phyloP scores from a whole-genome alignment of 257 asterid genomes.

The Anisodus acutangulus region DNA sequence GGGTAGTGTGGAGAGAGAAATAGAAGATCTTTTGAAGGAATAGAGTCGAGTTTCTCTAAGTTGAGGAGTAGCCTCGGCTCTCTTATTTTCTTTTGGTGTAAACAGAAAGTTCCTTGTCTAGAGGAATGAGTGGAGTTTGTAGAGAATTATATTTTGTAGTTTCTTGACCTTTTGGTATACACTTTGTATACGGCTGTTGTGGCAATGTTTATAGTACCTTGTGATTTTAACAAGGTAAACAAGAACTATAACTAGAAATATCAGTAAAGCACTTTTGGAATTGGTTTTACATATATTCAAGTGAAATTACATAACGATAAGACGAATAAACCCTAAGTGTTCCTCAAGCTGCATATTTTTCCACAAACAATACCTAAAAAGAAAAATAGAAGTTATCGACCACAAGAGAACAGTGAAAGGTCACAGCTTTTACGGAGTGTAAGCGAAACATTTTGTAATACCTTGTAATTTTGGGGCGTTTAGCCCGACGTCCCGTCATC shows the following conservation, averaged over 20 bases:
- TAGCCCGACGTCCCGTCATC: constrained; percentile 58
- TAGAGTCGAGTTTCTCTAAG: too few species aligned
- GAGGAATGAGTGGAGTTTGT: too few species aligned
- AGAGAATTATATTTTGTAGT: too few species aligned
- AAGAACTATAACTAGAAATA: neutral
- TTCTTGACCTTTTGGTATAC: too few species aligned
- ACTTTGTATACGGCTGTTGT: too few species aligned
- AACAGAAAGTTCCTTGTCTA: too few species aligned
- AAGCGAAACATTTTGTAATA: neutral
- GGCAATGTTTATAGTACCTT: too few species aligned
- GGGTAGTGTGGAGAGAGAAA: too few species aligned
- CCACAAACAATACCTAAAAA: neutral
- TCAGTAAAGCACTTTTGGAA: neutral
- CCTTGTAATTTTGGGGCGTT: constrained; percentile 67
- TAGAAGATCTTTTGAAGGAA: too few species aligned
- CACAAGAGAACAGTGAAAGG: neutral
- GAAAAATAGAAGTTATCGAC: neutral
- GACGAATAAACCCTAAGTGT: constrained; percentile 5
- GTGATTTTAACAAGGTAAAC: neutral
- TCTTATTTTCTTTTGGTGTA: too few species aligned
- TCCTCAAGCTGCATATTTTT: neutral
- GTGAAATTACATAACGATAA: neutral
- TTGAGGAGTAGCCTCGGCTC: too few species aligned
- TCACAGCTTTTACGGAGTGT: neutral
- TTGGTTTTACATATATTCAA: neutral